Base-by-base conservation (phyloP, 495 filamentous ascomycete species). In the Astrothelium subdiscretum region DNA sequence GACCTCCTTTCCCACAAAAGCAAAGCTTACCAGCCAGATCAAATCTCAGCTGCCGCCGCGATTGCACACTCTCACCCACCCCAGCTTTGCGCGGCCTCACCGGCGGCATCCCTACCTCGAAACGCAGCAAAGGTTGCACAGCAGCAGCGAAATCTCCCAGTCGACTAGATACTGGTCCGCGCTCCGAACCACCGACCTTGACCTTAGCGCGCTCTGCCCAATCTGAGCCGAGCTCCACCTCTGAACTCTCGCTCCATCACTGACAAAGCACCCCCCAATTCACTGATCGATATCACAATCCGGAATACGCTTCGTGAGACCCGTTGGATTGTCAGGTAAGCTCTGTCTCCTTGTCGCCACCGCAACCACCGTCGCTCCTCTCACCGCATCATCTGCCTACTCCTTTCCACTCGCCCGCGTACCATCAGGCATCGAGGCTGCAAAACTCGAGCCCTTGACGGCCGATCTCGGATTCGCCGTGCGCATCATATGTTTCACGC, bases 181-280 rank as follows among this genome's bases (percentile, higher is more conserved):
- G 48, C 48, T 54, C 48, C 24, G 48, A 6, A 27, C n/a, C 48
- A 24, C 8, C n/a, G 3, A 15, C 26, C 8, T 29, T 54, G 48
- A 24, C 24, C 6, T 24, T 29, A 27, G 48, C 48, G 43, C 29
- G 48, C 24, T 54, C 35, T 26, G 20, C 24, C 48, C 4, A 26
- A 27, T 54, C 48, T 54, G 48, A 26, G 48, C 26, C 48, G 48
- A 54, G 48, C 48, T 54, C 48, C 48, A 54, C 48, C 48, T 54
- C 20, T 8, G 12, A 12, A 11, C 24, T 26, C 24, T 29, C 24
- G 48, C 24, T 24, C 48, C 10, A n/a, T 10, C 42, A 8, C 43
- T 48, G 43, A 48, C 43, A 18, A 22, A 22, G 43, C 48, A 26
- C 24, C 29, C 24, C 12, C 48, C 6, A 20, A 48, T 22, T 48